Evolutionary conservation across 2,329 filamentous ascomycete species (phyloP), one percentile per base, ranked within the genome.

Genomic region (Zymoseptoria passerinii): DNA sequence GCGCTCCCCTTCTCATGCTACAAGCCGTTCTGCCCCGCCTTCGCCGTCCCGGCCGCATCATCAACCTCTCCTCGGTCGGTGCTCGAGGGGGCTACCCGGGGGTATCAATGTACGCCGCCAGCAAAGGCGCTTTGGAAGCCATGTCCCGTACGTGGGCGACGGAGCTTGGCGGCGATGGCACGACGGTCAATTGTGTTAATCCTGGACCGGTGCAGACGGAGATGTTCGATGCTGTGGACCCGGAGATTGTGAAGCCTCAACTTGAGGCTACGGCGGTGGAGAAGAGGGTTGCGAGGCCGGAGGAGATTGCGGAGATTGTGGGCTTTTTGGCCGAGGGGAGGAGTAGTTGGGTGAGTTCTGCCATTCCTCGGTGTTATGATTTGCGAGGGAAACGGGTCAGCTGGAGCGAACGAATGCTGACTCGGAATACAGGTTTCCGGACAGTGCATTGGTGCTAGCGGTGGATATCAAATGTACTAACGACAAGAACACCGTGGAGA

Each of bases 151-250:
- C 75, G 50, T 82, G 82, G 77, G 83, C 84, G 0, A 75, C 76
- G 0, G 83, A 87, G 70, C 71, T 86, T 8, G 83, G 83, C 0
- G 67, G 61, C 3, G 71, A 77, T 58, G 82, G 83, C 0, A 81
- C 81, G 58, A 86, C 83, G 0, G 83, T 84, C 27, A 87, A 87
- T 63, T 75, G 77, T 0, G 79, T 87, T 2, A 79, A 79, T 19
- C 82, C 83, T 0, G 84, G 84, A 0, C 82, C 83, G 0, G 80
- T 84, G 5, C 71, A 80, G 70, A 84, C 77, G 28, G 81, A 83
- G 7, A 78, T 87, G 77, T 67, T 85, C 23, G 78, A 79, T 16
- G 75, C 79, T 16, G 78, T 83, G 10, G 77, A 78, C 0, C 67
- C 73, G 55, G 76, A 78, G 0, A 72, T 82, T 10, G 71, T 82